Base-by-base conservation (phyloP, 139 green algal genomes). In the Tetratostichococcus sp. region DNA sequence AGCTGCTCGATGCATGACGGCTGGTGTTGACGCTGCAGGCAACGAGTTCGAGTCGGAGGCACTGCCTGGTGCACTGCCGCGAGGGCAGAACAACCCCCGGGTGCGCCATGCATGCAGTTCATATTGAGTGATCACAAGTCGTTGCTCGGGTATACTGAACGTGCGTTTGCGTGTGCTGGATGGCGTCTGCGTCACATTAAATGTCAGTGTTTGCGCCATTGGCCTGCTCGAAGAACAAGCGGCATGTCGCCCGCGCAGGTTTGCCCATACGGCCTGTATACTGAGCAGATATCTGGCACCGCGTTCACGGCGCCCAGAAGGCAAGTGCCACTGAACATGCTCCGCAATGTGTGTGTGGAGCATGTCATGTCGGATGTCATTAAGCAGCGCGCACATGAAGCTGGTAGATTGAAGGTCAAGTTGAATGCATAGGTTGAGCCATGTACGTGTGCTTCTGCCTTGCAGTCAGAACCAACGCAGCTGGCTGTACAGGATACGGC, bases 401-500 rank as follows among this genome's bases (percentile, higher is more conserved):
- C n/a, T n/a, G n/a, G n/a, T n/a, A n/a, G n/a, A n/a, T n/a, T n/a
- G n/a, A n/a, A n/a, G n/a, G n/a, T n/a, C n/a, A n/a, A n/a, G n/a
- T n/a, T n/a, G n/a, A n/a, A n/a, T n/a, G n/a, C n/a, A n/a, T n/a
- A n/a, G n/a, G n/a, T n/a, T n/a, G n/a, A n/a, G n/a, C n/a, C n/a
- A n/a, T n/a, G n/a, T n/a, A n/a, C n/a, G n/a, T n/a, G 30, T 68
- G 19, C 17, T 71, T 68, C 22, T 70, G 22, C n/a, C 25, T 68
- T 81, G 30, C 76, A 90, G 85, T 33, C 68, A 89, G 0, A 90
- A 94, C 75, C 74, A 80, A 31, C 87, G 91, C 32, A 88, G 78
- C n/a, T 98, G 94, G 94, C 78, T 98, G 26, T 98, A 98, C 80
- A 86, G 94, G 76, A 94, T 95, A 62, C 85, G 84, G 1, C 94